A percentile compares a stretch with the other conserved stretches of the same genome.
Conservation (phyloP, 768 basidiomycete species). For the Pleurotus cornucopiae region DNA sequence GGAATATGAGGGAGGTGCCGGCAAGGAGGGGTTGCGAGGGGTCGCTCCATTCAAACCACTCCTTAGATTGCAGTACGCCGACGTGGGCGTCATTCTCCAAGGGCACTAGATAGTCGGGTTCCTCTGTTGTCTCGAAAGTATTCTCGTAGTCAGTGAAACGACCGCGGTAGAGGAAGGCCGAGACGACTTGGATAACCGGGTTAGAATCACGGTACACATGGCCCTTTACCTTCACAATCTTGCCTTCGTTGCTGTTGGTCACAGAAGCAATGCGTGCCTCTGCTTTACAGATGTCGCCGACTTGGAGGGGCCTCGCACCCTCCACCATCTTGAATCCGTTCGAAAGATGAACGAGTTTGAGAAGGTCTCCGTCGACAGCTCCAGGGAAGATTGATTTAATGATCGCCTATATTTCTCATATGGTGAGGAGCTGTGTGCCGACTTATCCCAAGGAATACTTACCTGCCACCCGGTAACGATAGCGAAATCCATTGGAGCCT, state of each 20-base stretch:
- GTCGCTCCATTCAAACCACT: conserved; percentile 97
- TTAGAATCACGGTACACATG: conserved; percentile 71
- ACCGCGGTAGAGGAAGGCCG: conserved; percentile 96
- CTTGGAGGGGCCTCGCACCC: conserved; percentile 70
- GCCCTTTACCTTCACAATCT: conserved; percentile 88
- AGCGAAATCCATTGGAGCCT: conserved; percentile 98
- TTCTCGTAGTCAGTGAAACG: conserved; percentile 91
- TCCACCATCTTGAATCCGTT: conserved; percentile 92
- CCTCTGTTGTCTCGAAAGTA: conserved; percentile 91
- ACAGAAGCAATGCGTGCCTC: conserved; percentile 88
- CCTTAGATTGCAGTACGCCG: conserved; percentile 90
- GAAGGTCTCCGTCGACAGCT: conserved; percentile 87
- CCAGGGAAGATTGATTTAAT: conserved; percentile 97
- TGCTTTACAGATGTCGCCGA: conserved; percentile 86
- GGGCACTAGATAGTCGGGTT: conserved; percentile 82
- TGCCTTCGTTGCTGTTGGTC: conserved; percentile 86
- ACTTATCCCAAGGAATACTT: conserved; percentile 21
- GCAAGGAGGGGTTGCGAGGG: conserved; percentile 70
- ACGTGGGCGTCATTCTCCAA: conserved; percentile 74
- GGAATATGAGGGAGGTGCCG: conserved; percentile 87
- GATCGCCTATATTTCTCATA: conserved; percentile 64
- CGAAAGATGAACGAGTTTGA: conserved; percentile 95
- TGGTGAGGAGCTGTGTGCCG: conserved; percentile 2
- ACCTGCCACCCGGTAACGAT: conserved; percentile 99
- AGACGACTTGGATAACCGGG: conserved; percentile 89